Evolutionary conservation across 257 asterid species (phyloP).

Genomic region (Solanum rostratum): DNA sequence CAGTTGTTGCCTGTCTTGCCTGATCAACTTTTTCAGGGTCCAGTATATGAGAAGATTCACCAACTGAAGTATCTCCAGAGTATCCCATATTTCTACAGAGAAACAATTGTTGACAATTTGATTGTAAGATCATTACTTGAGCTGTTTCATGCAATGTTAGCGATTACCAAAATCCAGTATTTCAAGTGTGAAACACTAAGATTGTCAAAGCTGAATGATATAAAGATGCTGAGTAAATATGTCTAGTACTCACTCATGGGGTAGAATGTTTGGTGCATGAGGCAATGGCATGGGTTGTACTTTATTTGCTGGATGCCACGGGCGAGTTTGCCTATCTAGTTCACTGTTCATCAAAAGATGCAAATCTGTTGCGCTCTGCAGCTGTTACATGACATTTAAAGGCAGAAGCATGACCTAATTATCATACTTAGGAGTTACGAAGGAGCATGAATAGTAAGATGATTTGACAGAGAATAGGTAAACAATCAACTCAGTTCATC

Average conservation of each 20-base stretch:
- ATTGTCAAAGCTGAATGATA: neutral
- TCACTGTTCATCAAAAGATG: slow-evolving; percentile 28
- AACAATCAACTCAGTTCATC: neutral
- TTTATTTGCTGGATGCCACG: slow-evolving; percentile 46
- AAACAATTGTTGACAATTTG: slow-evolving; percentile 1
- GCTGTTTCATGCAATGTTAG: neutral
- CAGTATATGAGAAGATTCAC: slow-evolving; percentile 34
- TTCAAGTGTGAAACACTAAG: neutral
- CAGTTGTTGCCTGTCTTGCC: slow-evolving; percentile 26
- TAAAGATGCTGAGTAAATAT: neutral
- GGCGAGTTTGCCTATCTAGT: slow-evolving; percentile 35
- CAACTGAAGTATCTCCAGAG: slow-evolving; percentile 33
- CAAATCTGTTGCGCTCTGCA: slow-evolving; percentile 30
- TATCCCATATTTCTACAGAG: slow-evolving; percentile 41
- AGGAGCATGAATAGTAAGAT: neutral
- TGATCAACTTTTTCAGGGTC: slow-evolving; percentile 31
- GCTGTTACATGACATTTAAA: slow-evolving; percentile 20
- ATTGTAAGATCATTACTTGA: neutral
- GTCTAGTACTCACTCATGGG: slow-evolving; percentile 32
- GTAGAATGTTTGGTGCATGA: slow-evolving; percentile 34
- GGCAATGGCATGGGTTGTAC: slow-evolving; percentile 40
- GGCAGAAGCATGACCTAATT: neutral
- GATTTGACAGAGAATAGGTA: neutral
- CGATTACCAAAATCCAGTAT: neutral
- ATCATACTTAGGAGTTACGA: neutral